These are phyloP conservation scores for Bonia amplexicaulis DNA, from an alignment of 176 grass and related monocot genomes.

Conservation along the genomic window DNA sequence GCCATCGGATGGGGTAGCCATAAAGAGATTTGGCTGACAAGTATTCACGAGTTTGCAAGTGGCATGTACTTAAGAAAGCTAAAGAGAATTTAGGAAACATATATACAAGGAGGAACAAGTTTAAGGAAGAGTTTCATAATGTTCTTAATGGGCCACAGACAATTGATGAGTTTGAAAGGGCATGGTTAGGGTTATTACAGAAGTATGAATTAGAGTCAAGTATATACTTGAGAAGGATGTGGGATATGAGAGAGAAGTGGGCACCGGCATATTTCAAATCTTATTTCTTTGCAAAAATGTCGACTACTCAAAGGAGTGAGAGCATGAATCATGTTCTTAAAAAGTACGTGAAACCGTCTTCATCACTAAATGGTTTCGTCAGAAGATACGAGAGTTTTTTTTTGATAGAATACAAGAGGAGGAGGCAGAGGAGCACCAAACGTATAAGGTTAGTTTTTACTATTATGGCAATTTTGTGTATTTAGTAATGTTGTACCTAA, in stretches of 20 bases:
- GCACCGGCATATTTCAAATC: not conserved
- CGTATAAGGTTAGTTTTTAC: not conserved
- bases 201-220: not conserved
- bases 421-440: not conserved
- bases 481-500: not conserved
- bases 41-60: not conserved
- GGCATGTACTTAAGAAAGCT: not conserved
- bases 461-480: too few species aligned
- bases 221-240: not conserved
- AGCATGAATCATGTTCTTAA: conserved; percentile 10
- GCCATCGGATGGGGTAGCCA: too few species aligned
- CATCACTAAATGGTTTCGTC: not conserved
- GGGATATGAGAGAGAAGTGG: not conserved
- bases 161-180: not conserved
- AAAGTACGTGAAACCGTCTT: not conserved
- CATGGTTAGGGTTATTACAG: not conserved
- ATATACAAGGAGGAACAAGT: not conserved
- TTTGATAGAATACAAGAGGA: not conserved
- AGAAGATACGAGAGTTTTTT: not conserved
- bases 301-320: not conserved
- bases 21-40: too few species aligned
- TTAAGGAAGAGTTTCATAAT: too few species aligned
- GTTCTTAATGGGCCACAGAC: too few species aligned
- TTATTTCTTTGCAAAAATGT: not conserved
- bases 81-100: not conserved